Base-by-base conservation (phyloP, 2,329 filamentous ascomycete genomes). In the Ophiostoma himal-ulmi region DNA sequence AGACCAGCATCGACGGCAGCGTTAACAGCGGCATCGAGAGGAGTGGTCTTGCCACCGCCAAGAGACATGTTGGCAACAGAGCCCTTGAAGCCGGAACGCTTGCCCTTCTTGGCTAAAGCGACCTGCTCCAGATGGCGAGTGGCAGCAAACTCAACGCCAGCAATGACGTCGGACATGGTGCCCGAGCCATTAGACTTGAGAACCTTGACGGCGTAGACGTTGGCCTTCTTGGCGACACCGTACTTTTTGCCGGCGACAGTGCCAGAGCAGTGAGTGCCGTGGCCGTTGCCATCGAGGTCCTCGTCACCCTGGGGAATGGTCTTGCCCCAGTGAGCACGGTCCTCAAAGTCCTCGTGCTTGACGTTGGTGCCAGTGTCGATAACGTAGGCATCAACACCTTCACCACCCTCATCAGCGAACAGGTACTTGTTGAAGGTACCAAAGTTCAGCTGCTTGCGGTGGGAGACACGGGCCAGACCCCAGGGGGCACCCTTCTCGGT, bases 51-150 rank as follows among this genome's bases (percentile, higher is more conserved):
- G 85, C 95, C 95, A 84, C 95, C 95, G 78, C 95, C 95, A 71
- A 99, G 91, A 78, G 92, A 96, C 95, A 99, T 99, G 89, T 99
- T 99, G 84, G 96, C 95, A 78, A 94, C 91, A 75, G 93, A 97
- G 79, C 95, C 95, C 90, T 98, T 98, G 91, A 97, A 98, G 80
- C 91, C 91, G 91, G 98, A 91, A 82, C 89, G 89, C 85, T 96
- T 93, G 77, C 93, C 93, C 70, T 87, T 85, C 90, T 96, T 96
- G 77, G 92, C 92, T 73, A 83, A 84, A 81, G 90, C 87, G 76
- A 90, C 88, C 80, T 94, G 88, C 80, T 92, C 87, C 68, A 86
- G 77, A 83, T 99, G 96, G 75, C 88, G 83, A 78, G 89, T 87
- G 75, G 93, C 94, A 77, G 95, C 95, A 83, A 88, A 98, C 83